Base-by-base conservation (phyloP, 805 yeast species). In the Pichia thaimueangensis region DNA sequence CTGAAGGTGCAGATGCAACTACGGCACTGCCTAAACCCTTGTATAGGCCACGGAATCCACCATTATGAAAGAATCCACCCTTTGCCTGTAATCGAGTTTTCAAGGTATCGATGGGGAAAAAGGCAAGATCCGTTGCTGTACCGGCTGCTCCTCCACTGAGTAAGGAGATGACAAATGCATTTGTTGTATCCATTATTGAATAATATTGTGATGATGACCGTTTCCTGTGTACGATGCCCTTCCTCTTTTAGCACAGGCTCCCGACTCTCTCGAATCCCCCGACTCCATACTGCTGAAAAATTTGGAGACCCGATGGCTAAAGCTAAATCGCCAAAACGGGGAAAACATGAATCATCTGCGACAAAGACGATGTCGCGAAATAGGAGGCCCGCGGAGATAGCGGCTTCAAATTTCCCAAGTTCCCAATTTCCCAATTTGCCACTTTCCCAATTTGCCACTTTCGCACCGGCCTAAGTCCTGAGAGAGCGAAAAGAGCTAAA, bases 61-160 rank as follows among this genome's bases (percentile, higher is more conserved):
- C 99, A 63, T 89, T 91, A 15, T 63, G 67, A 60, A 87, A 86
- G 56, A 93, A 91, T 0, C 98, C 98, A 28, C 96, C 96, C 57
- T 79, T 79, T 17, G 98, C 97, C 61, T 93, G 99, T 13, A 93
- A 68, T 44, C 99, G 70, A 0, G 99, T 93, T 64, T 93, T 93
- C 43, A 93, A 54, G 1, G 99, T 93, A 55, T 93, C 99, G 30
- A 93, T 86, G 12, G 99, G 98, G 68, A 91, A 93, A 63, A 93
- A 93, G 4, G 83, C 87, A 30, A 93, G 69, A 64, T 93, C 99
- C 1, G 97, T 89, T 6, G 94, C 81, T 2, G 96, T 93, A 13
- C 99, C 99, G 6, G 98, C 96, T 45, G 93, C 81, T 7, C 86
- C 98, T 30, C 98, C 98, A 56, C 89, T 80, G 73, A 53, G 39